Evolutionary conservation across 108 stramenopile species (phyloP).

Genomic region (Schizochytrium sp.): DNA sequence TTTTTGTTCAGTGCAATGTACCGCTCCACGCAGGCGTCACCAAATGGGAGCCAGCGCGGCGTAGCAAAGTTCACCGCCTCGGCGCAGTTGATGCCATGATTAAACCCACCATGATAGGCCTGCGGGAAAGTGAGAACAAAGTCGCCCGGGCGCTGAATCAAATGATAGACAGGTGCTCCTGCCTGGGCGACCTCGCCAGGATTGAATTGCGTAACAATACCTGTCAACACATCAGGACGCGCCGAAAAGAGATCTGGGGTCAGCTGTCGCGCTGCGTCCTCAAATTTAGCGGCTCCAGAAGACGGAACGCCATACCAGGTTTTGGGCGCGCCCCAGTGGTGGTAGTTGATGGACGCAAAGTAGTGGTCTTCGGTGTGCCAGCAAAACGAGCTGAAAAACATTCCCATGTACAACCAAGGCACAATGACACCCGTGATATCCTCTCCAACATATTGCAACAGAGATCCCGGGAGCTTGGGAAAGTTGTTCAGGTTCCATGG

Average conservation of each 20-base stretch:
- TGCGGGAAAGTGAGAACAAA: conserved; percentile 94
- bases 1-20: not conserved
- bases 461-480: conserved; percentile 66
- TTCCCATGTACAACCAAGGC: conserved; percentile 83
- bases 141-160: conserved; percentile 71
- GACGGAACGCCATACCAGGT: conserved; percentile 89
- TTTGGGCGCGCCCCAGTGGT: conserved; percentile 88
- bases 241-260: conserved; percentile 75
- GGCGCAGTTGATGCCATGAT: conserved; percentile 83
- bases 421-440: conserved; percentile 92
- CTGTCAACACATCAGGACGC: conserved; percentile 77
- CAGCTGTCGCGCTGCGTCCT: conserved; percentile 39
- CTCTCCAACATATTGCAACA: conserved; percentile 76
- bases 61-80: conserved; percentile 81
- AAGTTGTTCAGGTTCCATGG: conserved; percentile 99
- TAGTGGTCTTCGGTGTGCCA: conserved; percentile 99
- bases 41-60: conserved; percentile 84
- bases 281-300: conserved; percentile 18
- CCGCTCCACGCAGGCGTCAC: conserved; percentile 22
- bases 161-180: conserved; percentile 75
- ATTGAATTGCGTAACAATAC: conserved; percentile 88
- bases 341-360: conserved; percentile 94
- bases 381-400: conserved; percentile 89
- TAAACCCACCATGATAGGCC: conserved; percentile 91
- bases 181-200: conserved; percentile 67